Evolutionary conservation across 1,139 yeast species (phyloP), one percentile per base, ranked within the genome.

Genomic region (Pichia sp.): DNA sequence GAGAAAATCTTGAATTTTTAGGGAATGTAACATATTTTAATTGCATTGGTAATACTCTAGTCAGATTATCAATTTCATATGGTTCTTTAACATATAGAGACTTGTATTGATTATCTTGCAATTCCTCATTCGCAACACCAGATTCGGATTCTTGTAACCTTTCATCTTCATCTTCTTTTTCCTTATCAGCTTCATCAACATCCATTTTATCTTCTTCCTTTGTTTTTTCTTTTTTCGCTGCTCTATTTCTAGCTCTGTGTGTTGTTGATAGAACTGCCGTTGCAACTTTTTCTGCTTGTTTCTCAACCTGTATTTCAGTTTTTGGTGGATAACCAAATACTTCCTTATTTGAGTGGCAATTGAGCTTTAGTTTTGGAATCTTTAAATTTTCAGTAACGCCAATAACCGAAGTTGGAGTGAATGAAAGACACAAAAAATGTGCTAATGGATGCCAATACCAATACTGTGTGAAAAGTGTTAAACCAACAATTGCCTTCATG

Each of bases 381-480:
- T 82, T 82, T 64, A 92, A 75, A 65, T 90, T 96, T 51, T 78
- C 83, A 51, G 82, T 81, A 10, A 92, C 87, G 53, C 96, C 97
- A 57, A 87, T 81, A 28, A 92, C 76, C 6, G 95, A 80, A 3
- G 98, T 94, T 43, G 98, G 97, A 6, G 95, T 78, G 65, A 90
- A 90, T 29, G 97, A 87, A 56, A 94, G 76, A 22, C 95, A 83
- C 58, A 92, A 70, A 69, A 92, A 94, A 68, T 92, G 97, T 1
- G 97, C 81, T 50, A 90, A 74, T 52, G 99, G 98, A 79, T 83
- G 94, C 98, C 98, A 92, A 68, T 89, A 89, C 99, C 99, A 92
- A 61, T 87, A 86, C 67, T 92, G 99, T 6, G 84, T 72, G 63
- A 92, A 94, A 50, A 92, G 77, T 0, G 95, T 81, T 57, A 94